These are phyloP conservation scores for Dalechampia spathulata DNA, from an alignment of 441 rosid genomes.

Conservation along the genomic window DNA sequence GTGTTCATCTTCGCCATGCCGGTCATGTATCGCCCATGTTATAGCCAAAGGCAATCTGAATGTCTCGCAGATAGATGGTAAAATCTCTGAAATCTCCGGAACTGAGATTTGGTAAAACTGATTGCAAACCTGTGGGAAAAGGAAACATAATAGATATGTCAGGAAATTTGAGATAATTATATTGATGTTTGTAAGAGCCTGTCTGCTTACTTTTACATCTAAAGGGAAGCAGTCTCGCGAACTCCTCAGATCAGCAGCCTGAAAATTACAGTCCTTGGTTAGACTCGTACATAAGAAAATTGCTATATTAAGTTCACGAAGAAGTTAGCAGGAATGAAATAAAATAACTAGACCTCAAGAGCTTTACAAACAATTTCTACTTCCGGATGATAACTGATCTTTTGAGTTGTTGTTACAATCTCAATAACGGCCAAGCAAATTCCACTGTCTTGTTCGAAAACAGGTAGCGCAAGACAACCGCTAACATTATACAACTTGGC, in stretches of 20 bases:
- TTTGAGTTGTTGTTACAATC: not conserved
- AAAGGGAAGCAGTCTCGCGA: slow-evolving; percentile 37
- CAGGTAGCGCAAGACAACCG: slow-evolving; percentile 32
- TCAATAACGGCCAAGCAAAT: slow-evolving; percentile 3
- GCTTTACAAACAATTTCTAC: not conserved
- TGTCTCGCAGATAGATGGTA: not conserved
- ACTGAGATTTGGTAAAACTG: not conserved
- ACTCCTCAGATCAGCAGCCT: slow-evolving; percentile 75
- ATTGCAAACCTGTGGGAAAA: too few species aligned
- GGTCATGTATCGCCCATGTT: not conserved
- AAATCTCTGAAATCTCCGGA: not conserved
- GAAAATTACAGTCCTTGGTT: slow-evolving; percentile 3
- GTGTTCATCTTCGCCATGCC: not conserved
- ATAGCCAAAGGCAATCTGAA: slow-evolving; percentile 6
- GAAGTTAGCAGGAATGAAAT: not conserved
- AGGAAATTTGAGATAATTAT: too few species aligned
- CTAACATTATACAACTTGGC: slow-evolving; percentile 53
- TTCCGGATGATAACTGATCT: slow-evolving; percentile 2
- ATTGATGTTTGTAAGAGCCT: too few species aligned
- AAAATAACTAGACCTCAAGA: not conserved
- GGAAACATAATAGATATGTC: too few species aligned
- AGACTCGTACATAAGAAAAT: too few species aligned
- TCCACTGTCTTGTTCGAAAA: not conserved
- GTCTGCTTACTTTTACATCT: slow-evolving; percentile 37
- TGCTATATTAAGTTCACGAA: too few species aligned